A percentile compares a stretch with the other conserved stretches of the same genome.
Evolutionary conservation across 2,329 filamentous ascomycete species (phyloP).

Genomic region (Fusarium algeriense): DNA sequence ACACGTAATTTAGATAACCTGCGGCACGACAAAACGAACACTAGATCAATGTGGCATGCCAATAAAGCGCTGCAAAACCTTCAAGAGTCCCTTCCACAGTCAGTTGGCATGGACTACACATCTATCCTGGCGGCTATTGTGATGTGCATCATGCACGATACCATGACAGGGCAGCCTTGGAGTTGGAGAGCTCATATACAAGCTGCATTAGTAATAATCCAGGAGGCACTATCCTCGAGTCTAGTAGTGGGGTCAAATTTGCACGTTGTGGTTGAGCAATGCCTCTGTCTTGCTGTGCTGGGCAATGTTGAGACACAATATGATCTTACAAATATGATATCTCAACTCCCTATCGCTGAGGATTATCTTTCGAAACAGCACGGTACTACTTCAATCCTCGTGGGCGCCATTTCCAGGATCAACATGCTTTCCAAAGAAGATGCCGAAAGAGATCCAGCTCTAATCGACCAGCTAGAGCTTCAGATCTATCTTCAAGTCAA

Average conservation of each 20-base stretch:
- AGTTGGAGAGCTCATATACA: not conserved
- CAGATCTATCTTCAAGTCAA: not conserved
- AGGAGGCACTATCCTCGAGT: rapidly evolving
- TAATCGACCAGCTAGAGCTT: not conserved
- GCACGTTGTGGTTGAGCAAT: not conserved
- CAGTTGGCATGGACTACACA: not conserved
- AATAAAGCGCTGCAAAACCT: not conserved
- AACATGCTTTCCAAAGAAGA: not conserved
- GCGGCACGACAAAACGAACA: not conserved
- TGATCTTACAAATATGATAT: not conserved
- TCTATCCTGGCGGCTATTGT: not conserved
- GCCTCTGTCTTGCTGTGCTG: not conserved
- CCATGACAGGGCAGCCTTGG: not conserved
- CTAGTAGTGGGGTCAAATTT: rapidly evolving
- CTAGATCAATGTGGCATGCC: rapidly evolving
- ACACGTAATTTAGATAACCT: not conserved
- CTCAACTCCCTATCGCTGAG: not conserved
- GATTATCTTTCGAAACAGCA: not conserved
- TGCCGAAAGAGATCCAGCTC: rapidly evolving
- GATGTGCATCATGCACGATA: not conserved
- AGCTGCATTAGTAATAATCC: not conserved
- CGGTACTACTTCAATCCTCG: no score
- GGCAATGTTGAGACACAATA: not conserved
- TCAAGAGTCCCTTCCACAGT: not conserved
- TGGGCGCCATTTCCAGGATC: not conserved